Evolutionary conservation across 1,284 basidiomycete genomes (phyloP).

Genomic region (Bondarzewia mesenterica): DNA sequence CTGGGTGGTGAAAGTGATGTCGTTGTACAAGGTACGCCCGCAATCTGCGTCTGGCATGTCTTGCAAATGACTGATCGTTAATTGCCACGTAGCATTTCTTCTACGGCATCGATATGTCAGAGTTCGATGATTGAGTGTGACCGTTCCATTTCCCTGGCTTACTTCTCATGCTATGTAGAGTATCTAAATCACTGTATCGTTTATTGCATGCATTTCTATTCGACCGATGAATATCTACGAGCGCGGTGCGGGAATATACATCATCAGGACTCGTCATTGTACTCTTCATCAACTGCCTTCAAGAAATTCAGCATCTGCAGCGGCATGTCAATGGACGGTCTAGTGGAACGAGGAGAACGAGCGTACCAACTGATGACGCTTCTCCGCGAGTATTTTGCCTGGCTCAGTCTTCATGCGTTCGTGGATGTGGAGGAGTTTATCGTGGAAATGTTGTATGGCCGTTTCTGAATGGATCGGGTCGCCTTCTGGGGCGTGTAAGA

Average conservation of each 20-base stretch:
- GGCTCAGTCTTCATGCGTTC: slow-evolving; percentile 70
- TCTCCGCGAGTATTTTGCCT: slow-evolving; percentile 63
- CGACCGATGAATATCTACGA: no score
- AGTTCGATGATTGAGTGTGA: slow-evolving; percentile 7
- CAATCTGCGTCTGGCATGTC: no score
- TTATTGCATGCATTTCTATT: not conserved
- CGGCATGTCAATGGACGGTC: not conserved
- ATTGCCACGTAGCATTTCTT: slow-evolving; percentile 31
- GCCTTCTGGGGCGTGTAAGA: slow-evolving; percentile 55
- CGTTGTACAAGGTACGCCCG: slow-evolving; percentile 61
- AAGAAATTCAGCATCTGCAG: slow-evolving; percentile 1
- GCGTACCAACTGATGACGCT: slow-evolving; percentile 66
- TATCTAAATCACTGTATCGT: not conserved
- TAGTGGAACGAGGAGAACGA: not conserved
- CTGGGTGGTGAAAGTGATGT: slow-evolving; percentile 85
- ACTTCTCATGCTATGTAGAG: not conserved
- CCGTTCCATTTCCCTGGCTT: no score
- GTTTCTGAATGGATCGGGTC: slow-evolving; percentile 41
- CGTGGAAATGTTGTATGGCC: slow-evolving; percentile 81
- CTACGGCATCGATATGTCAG: slow-evolving; percentile 42
- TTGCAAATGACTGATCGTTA: no score
- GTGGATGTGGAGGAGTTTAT: slow-evolving; percentile 75
- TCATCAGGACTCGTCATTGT: not conserved
- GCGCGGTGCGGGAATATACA: no score
- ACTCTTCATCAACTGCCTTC: slow-evolving; percentile 2